These are phyloP conservation scores for Tripidium arundinaceum DNA, from an alignment of 202 grass and related monocot species.

Conservation along the genomic window DNA sequence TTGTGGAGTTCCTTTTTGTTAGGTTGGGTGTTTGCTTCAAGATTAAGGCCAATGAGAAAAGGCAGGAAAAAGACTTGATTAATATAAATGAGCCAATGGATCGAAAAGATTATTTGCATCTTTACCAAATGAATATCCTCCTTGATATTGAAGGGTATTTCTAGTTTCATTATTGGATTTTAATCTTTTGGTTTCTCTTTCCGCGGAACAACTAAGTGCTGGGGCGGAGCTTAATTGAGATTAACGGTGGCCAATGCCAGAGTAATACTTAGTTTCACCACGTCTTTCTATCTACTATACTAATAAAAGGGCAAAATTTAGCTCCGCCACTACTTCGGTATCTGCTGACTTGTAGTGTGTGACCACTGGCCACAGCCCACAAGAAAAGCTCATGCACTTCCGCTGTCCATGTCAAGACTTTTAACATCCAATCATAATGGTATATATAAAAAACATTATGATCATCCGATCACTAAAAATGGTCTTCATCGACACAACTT, in stretches of 20 bases:
- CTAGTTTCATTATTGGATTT: neutral
- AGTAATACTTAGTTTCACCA: neutral
- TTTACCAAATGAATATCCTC: neutral
- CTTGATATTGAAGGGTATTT: neutral
- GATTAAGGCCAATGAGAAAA: slow-evolving; percentile 40
- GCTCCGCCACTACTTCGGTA: neutral
- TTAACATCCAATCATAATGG: neutral
- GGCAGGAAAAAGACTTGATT: slow-evolving; percentile 28
- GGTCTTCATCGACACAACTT: neutral
- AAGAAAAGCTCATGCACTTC: too few relatives aligned
- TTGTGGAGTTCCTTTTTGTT: slow-evolving; percentile 28
- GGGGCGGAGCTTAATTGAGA: neutral
- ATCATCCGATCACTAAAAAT: neutral
- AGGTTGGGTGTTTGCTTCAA: slow-evolving; percentile 47
- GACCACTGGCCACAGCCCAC: neutral
- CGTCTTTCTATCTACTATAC: neutral
- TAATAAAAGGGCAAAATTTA: neutral
- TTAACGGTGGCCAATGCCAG: neutral
- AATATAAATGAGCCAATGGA: neutral
- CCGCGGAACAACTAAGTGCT: neutral
- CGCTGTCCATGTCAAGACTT: neutral
- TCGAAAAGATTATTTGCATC: neutral
- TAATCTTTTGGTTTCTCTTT: neutral
- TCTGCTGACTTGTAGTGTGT: neutral
- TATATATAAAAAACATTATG: too few relatives aligned